phyloP scores from a whole-genome alignment of 768 basidiomycete genomes.

The Rhizopogon rudus region DNA sequence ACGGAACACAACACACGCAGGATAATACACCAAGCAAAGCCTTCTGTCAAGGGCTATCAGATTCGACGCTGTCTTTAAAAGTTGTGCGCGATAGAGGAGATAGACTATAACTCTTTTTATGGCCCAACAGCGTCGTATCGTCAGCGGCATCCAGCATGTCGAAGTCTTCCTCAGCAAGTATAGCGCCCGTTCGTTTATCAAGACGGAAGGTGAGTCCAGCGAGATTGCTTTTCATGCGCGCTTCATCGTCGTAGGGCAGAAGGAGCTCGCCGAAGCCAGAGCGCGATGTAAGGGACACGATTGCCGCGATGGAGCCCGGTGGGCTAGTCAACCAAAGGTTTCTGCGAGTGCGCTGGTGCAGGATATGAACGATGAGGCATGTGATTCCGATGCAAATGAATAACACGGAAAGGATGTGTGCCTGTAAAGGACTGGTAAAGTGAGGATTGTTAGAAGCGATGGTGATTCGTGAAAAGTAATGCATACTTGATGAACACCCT shows the following conservation, averaged over 20 bases:
- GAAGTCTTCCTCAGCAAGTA: conserved; percentile 48
- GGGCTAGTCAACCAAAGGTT: conserved; percentile 46
- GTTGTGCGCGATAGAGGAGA: conserved; percentile 2
- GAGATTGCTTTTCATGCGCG: conserved; percentile 42
- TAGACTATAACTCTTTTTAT: conserved; percentile 4
- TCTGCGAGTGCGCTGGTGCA: conserved; percentile 43
- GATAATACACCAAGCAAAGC: not conserved
- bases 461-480: not conserved
- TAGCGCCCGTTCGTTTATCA: conserved; percentile 56
- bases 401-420: conserved; percentile 43
- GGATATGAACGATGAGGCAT: conserved; percentile 43
- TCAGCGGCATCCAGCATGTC: conserved; percentile 4
- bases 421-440: conserved; percentile 43
- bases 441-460: not conserved
- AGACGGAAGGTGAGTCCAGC: conserved; percentile 47
- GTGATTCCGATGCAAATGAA: conserved; percentile 44
- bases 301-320: conserved; percentile 57
- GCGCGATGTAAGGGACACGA: conserved; percentile 50
- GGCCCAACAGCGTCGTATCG: conserved; percentile 11
- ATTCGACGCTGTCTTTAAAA: conserved; percentile 1
- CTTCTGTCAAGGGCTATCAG: not conserved
- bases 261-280: conserved; percentile 61
- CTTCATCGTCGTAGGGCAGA: conserved; percentile 51
- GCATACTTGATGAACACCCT: conserved; percentile 59
- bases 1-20: too few relatives aligned